Evolutionary conservation across 176 grass and related monocot genomes (phyloP).

Genomic region (Oryza australiensis): DNA sequence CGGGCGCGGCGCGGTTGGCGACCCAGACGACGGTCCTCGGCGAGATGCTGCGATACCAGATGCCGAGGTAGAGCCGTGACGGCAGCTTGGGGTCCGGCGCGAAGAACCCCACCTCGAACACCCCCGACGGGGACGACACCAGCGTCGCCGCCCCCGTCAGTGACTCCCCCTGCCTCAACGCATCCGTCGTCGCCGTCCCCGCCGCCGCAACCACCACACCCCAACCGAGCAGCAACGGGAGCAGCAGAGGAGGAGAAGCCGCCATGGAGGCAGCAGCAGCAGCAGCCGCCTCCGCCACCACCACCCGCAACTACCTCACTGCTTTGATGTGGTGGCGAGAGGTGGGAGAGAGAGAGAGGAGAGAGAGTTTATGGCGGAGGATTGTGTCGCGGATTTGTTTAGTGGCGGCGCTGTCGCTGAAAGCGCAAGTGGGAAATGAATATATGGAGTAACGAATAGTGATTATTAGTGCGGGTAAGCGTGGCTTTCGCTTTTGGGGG

Average conservation of each 20-base stretch:
- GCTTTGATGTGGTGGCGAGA: background rate
- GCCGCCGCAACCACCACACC: background rate
- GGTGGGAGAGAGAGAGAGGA: background rate
- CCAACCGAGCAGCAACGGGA: slow-evolving; percentile 25
- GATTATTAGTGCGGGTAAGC: slow-evolving; percentile 30
- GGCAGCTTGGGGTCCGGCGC: slow-evolving; percentile 39
- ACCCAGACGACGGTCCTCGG: slow-evolving; percentile 61
- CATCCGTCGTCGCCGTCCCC: slow-evolving; percentile 37
- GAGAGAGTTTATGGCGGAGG: background rate
- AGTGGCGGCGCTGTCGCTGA: background rate
- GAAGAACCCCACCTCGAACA: slow-evolving; percentile 81
- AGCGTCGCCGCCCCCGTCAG: slow-evolving; percentile 48
- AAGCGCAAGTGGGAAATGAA: background rate
- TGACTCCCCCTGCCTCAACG: slow-evolving; percentile 42
- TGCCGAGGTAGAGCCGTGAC: slow-evolving; percentile 54
- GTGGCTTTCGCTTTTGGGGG: slow-evolving; percentile 32
- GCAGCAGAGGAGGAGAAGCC: background rate
- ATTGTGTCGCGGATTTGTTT: slow-evolving; percentile 27
- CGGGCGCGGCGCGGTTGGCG: slow-evolving; percentile 61
- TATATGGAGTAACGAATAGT: background rate
- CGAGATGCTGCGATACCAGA: slow-evolving; percentile 61
- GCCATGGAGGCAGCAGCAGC: slow-evolving; percentile 30
- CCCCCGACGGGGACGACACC: slow-evolving; percentile 47
- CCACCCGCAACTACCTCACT: slow-evolving; percentile 38
- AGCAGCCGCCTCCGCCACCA: background rate